These are phyloP conservation scores for Camellia granthamiana DNA, from an alignment of 148 eudicot species.

Conservation along the genomic window DNA sequence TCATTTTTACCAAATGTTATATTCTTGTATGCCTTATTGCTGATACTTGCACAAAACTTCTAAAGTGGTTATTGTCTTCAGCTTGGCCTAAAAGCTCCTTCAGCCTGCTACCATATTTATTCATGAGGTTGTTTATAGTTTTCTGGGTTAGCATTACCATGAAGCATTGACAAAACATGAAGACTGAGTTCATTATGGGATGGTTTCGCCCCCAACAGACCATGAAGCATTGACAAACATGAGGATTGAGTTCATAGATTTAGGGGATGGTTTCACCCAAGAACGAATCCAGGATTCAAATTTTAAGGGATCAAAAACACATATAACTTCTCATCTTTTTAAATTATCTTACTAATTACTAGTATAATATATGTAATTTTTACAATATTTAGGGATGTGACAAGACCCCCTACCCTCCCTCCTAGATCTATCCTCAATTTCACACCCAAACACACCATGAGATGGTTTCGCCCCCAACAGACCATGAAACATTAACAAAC, in stretches of 20 bases:
- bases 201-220: slow-evolving; percentile 75
- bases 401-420: too few species aligned
- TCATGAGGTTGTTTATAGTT: slow-evolving; percentile 92
- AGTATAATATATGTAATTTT: too few species aligned
- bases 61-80: slow-evolving; percentile 95
- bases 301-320: too few species aligned
- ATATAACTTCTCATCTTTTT: too few species aligned
- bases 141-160: slow-evolving; percentile 89
- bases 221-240: slow-evolving; percentile 84
- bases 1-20: neutral
- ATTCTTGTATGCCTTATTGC: slow-evolving; percentile 5
- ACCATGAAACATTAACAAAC: slow-evolving; percentile 80
- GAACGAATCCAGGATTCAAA: too few species aligned
- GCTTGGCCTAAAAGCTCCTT: slow-evolving; percentile 82
- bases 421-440: too few species aligned
- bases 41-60: slow-evolving; percentile 6
- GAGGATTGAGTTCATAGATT: slow-evolving; percentile 75
- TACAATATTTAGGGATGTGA: too few species aligned
- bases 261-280: too few species aligned
- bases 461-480: slow-evolving; percentile 83
- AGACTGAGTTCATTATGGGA: slow-evolving; percentile 97
- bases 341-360: too few species aligned
- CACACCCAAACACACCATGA: slow-evolving; percentile 33
- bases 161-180: slow-evolving; percentile 83
- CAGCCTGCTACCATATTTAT: slow-evolving; percentile 97